These are phyloP conservation scores for Umbelopsis ramanniana DNA, from an alignment of 192 early-diverging fungal genomes.

Conservation along the genomic window DNA sequence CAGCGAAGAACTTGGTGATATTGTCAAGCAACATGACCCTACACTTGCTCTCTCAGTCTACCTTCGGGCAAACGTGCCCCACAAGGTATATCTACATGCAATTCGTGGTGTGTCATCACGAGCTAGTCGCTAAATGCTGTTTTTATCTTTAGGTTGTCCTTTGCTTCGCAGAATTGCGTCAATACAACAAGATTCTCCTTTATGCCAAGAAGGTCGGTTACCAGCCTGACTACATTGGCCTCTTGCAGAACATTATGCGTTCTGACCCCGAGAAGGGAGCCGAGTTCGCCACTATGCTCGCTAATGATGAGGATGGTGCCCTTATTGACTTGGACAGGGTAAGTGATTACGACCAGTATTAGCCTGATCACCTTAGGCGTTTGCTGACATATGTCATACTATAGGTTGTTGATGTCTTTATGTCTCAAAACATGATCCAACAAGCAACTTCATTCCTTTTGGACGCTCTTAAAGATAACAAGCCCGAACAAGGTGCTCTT, in stretches of 20 bases:
- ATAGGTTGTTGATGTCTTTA: constrained; percentile 92
- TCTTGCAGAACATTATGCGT: constrained; percentile 92
- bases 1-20: constrained; percentile 97
- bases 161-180: constrained; percentile 95
- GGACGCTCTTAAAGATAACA: constrained; percentile 94
- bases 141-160: constrained; percentile 67
- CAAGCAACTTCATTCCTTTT: constrained; percentile 97
- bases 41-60: constrained; percentile 95
- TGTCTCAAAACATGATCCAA: constrained; percentile 90
- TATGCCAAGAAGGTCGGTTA: constrained; percentile 96
- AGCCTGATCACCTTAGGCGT: background rate
- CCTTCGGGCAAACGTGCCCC: constrained; percentile 89
- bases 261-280: constrained; percentile 91
- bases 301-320: constrained; percentile 82
- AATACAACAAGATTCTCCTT: constrained; percentile 94
- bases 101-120: background rate
- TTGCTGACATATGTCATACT: background rate
- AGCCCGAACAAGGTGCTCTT: constrained; percentile 86
- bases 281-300: constrained; percentile 89
- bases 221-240: constrained; percentile 87
- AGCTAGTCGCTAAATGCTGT: background rate
- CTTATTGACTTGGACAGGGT: constrained; percentile 81
- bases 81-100: constrained; percentile 64
- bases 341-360: background rate
- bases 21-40: constrained; percentile 89